Conservation (phyloP, 2,329 filamentous ascomycete species). For the Beauveria medogensis region DNA sequence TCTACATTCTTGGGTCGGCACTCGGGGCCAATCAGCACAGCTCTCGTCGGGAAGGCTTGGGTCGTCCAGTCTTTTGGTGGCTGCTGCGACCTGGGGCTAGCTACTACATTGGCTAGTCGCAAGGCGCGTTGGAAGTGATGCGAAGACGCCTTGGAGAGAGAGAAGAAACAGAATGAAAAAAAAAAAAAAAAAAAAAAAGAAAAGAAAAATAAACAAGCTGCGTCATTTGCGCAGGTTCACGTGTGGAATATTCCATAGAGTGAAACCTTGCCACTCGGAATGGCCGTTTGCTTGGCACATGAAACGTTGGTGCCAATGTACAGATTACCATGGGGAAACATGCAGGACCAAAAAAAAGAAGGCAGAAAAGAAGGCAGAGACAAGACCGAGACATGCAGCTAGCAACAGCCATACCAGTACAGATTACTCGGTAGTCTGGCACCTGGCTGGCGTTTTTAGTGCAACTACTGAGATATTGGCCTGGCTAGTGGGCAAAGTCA, state of each 20-base stretch:
- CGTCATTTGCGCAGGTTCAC: constrained; percentile 2
- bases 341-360: neutral
- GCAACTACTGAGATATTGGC: no score
- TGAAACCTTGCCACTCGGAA: neutral
- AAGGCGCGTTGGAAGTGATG: no score
- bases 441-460: no score
- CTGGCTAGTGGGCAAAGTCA: no score
- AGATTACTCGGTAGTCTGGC: no score
- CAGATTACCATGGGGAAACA: neutral
- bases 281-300: neutral
- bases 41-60: neutral
- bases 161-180: no score
- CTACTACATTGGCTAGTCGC: neutral
- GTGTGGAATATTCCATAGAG: neutral
- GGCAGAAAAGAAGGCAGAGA: neutral
- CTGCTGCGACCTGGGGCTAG: no score
- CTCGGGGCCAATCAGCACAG: constrained; percentile 4
- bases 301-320: constrained; percentile 1
- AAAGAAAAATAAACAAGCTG: neutral
- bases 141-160: no score
- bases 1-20: neutral
- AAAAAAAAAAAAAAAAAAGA: no score
- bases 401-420: neutral
- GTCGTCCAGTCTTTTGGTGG: neutral
- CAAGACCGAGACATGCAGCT: neutral